These are phyloP conservation scores for Rhizopogon vulgaris DNA, from an alignment of 768 basidiomycete genomes.

Conservation along the genomic window DNA sequence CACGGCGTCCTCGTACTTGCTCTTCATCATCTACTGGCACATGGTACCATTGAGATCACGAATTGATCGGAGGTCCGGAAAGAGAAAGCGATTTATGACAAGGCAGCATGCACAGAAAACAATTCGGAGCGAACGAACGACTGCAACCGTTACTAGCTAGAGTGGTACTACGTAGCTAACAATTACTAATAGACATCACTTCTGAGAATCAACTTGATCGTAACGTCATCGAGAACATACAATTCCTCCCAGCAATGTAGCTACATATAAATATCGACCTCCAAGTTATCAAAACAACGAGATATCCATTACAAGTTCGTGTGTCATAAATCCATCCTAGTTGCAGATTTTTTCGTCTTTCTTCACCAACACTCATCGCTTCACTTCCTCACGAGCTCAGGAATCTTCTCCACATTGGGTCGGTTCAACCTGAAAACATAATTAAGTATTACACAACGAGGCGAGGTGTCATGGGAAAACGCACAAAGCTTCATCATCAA, in stretches of 20 bases:
- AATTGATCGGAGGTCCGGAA: background rate
- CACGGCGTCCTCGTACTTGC: background rate
- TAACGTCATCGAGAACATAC: too few species aligned
- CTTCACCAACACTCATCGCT: background rate
- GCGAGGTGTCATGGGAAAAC: slow-evolving; percentile 13
- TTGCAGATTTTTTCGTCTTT: slow-evolving; percentile 28
- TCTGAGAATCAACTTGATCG: too few species aligned
- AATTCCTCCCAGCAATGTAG: too few species aligned
- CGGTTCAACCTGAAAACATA: background rate
- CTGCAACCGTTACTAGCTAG: too few species aligned
- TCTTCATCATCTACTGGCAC: background rate
- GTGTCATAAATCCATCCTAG: background rate
- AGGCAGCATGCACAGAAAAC: too few species aligned
- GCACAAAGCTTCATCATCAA: slow-evolving; percentile 48
- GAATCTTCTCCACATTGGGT: background rate
- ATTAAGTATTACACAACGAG: background rate
- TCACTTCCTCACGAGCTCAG: background rate
- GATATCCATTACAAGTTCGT: background rate
- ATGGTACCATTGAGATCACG: background rate
- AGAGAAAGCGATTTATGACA: too few species aligned
- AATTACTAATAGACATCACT: too few species aligned
- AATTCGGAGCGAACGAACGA: too few species aligned
- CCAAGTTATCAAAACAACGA: too few species aligned
- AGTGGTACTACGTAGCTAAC: too few species aligned
- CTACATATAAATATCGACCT: too few species aligned